Conservation (phyloP, 768 basidiomycete species). For the Austroboletus eburneus region DNA sequence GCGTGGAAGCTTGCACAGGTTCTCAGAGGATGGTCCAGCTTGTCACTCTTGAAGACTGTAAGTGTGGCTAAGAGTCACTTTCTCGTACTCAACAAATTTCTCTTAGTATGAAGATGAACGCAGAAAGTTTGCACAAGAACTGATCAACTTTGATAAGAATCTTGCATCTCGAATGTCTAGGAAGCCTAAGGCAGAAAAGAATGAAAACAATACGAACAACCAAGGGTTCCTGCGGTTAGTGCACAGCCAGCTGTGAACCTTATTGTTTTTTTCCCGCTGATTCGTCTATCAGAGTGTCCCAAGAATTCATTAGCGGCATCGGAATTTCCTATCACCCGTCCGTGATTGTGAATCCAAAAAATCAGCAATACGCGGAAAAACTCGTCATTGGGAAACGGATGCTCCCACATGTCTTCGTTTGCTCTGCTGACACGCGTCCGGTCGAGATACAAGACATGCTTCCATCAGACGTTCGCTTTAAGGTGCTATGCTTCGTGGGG, state of each 20-base stretch:
- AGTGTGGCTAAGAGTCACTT: neutral
- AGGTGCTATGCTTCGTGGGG: neutral
- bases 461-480: neutral
- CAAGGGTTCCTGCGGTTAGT: neutral
- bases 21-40: neutral
- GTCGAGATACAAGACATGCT: neutral
- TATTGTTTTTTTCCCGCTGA: neutral
- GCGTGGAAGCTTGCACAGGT: neutral
- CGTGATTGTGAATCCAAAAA: conserved; percentile 24
- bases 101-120: neutral
- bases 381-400: conserved; percentile 16
- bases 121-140: neutral
- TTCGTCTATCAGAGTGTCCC: conserved; percentile 24
- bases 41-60: neutral
- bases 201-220: neutral
- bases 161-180: neutral
- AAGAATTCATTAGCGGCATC: conserved; percentile 30
- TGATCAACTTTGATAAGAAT: neutral
- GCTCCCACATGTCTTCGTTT: conserved; percentile 17
- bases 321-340: conserved; percentile 36
- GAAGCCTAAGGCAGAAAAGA: neutral
- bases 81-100: neutral
- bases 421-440: neutral
- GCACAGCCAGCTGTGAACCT: neutral
- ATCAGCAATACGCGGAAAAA: conserved; percentile 22